Evolutionary conservation across 306 rosid genomes (phyloP).

Genomic region (Lathyrus sativus): DNA sequence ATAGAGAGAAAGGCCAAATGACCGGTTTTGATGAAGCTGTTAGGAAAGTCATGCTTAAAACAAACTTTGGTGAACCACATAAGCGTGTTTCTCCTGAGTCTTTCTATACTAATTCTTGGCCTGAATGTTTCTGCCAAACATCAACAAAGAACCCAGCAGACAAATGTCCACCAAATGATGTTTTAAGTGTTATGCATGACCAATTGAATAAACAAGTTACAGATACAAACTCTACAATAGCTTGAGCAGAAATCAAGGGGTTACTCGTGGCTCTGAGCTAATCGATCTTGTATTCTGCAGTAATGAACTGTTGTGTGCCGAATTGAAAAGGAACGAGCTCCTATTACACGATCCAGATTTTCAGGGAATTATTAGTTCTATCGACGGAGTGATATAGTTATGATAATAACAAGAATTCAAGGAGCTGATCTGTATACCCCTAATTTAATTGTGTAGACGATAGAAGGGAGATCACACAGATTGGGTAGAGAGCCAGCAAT

Average conservation of each 20-base stretch:
- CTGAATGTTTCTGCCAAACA: constrained; percentile 92
- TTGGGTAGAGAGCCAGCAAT: constrained; percentile 33
- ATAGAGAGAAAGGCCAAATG: constrained; percentile 62
- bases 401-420: constrained; percentile 29
- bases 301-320: constrained; percentile 35
- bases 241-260: constrained; percentile 44
- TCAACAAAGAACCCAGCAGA: constrained; percentile 64
- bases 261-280: constrained; percentile 28
- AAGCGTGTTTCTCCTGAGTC: constrained; percentile 85
- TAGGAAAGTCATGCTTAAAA: constrained; percentile 72
- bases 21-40: constrained; percentile 80
- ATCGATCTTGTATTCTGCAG: constrained; percentile 35
- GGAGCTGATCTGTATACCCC: constrained; percentile 33
- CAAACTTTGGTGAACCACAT: constrained; percentile 91
- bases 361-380: constrained; percentile 33
- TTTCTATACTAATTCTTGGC: constrained; percentile 98
- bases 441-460: constrained; percentile 35
- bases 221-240: constrained; percentile 48
- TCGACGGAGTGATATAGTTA: constrained; percentile 33
- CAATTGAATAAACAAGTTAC: constrained; percentile 50
- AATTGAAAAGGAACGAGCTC: constrained; percentile 39
- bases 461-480: constrained; percentile 30
- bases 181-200: constrained; percentile 54
- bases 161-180: constrained; percentile 82
- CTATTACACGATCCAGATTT: constrained; percentile 35